These are phyloP conservation scores for Earliella scabrosa DNA, from an alignment of 1,284 basidiomycete genomes.

Conservation along the genomic window DNA sequence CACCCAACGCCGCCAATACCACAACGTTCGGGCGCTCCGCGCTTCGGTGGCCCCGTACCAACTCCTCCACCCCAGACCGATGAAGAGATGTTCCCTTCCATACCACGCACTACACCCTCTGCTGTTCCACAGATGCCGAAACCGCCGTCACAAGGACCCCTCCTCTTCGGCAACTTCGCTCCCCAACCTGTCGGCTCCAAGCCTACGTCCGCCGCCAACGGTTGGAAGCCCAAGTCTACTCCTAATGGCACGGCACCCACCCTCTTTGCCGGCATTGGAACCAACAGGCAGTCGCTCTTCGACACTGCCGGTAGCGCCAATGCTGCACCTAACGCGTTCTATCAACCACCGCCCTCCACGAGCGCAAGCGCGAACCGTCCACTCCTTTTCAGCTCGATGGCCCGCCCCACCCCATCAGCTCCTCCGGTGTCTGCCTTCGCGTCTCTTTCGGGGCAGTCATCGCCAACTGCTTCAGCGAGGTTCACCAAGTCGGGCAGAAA, in stretches of 20 bases:
- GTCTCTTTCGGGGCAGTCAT: conserved; percentile 8
- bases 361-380: conserved; percentile 25
- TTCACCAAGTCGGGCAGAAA: neutral
- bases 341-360: conserved; percentile 49
- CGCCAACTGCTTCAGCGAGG: neutral
- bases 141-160: conserved; percentile 12
- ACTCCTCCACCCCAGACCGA: conserved; percentile 11
- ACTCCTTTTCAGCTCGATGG: conserved; percentile 14
- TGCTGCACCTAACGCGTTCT: conserved; percentile 62
- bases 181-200: neutral
- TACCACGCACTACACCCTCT: conserved; percentile 8
- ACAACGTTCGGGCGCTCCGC: conserved; percentile 34
- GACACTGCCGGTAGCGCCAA: conserved; percentile 49
- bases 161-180: conserved; percentile 13
- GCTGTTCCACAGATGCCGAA: conserved; percentile 16
- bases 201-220: neutral
- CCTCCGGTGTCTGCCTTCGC: conserved; percentile 19
- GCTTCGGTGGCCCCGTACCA: conserved; percentile 30
- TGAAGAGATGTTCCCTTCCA: conserved; percentile 23
- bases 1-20: conserved; percentile 24
- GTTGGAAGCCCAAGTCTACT: conserved; percentile 9
- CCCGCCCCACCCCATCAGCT: conserved; percentile 7
- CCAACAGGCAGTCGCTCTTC: conserved; percentile 47
- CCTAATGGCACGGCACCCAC: conserved; percentile 18
- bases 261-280: conserved; percentile 4